A percentile compares a stretch with the other conserved stretches of the same genome.
phyloP scores from a whole-genome alignment of 2,329 filamentous ascomycete genomes.

The Lachnellula hyalina region DNA sequence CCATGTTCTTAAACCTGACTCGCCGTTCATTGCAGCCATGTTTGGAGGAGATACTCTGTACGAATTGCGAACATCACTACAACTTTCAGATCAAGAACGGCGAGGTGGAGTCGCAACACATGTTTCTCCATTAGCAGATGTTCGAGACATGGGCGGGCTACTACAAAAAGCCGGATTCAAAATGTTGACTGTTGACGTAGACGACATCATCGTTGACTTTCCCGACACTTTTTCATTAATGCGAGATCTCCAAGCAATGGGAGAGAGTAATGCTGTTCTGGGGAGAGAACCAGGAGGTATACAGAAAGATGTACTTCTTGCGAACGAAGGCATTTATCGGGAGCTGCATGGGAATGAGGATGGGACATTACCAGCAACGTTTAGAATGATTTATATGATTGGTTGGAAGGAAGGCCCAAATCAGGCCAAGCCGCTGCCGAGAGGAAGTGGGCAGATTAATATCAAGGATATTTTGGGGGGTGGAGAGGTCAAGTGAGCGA shows the following conservation, averaged over 20 bases:
- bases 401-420: conserved; percentile 85
- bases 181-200: conserved; percentile 92
- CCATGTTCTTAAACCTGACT: conserved; percentile 79
- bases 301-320: conserved; percentile 75
- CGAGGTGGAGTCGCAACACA: conserved; percentile 88
- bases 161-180: conserved; percentile 87
- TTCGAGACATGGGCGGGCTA: conserved; percentile 83
- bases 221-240: conserved; percentile 86
- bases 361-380: conserved; percentile 78
- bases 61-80: conserved; percentile 87
- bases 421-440: conserved; percentile 72
- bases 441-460: conserved; percentile 82
- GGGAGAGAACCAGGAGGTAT: conserved; percentile 78
- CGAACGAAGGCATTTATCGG: conserved; percentile 82
- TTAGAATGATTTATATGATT: conserved; percentile 97
- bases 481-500: conserved; percentile 25
- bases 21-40: conserved; percentile 93
- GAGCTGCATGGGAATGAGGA: conserved; percentile 80
- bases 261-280: conserved; percentile 84
- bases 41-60: conserved; percentile 91
- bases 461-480: conserved; percentile 72
- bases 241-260: conserved; percentile 94
- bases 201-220: conserved; percentile 95
- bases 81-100: conserved; percentile 86
- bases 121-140: conserved; percentile 86